These are phyloP conservation scores for Zymoseptoria crescenta DNA, from an alignment of 2,329 filamentous ascomycete genomes.

Conservation along the genomic window DNA sequence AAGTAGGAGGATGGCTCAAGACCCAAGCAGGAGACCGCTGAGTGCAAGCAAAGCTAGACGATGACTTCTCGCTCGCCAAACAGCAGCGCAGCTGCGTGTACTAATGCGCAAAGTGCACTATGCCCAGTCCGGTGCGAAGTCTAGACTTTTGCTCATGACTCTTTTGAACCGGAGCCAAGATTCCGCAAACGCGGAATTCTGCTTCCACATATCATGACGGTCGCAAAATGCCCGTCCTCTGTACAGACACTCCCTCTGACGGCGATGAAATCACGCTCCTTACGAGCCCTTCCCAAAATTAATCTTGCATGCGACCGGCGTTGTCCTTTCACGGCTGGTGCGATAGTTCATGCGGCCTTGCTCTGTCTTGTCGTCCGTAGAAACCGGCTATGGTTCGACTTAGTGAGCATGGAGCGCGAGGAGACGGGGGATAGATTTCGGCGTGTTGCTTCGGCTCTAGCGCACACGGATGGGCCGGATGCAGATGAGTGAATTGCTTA, in stretches of 20 bases:
- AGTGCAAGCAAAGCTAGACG: conserved; percentile 87
- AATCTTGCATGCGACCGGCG: conserved; percentile 3
- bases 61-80: neutral
- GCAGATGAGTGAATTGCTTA: neutral
- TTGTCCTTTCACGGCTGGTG: neutral
- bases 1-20: conserved; percentile 76
- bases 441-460: neutral
- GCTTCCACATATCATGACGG: neutral
- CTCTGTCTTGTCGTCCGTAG: neutral
- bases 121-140: neutral
- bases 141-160: neutral
- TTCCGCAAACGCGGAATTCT: neutral
- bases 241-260: neutral
- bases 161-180: neutral
- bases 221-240: neutral
- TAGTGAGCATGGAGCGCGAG: neutral
- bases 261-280: neutral
- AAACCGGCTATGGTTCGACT: neutral
- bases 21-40: conserved; percentile 87
- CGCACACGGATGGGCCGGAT: neutral
- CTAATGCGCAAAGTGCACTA: neutral
- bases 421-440: too few species aligned
- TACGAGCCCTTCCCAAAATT: neutral
- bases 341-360: neutral
- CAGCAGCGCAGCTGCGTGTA: neutral